A percentile compares a stretch with the other conserved stretches of the same genome.
phyloP scores from a whole-genome alignment of 2,329 filamentous ascomycete genomes.

The Blastomyces gilchristii region DNA sequence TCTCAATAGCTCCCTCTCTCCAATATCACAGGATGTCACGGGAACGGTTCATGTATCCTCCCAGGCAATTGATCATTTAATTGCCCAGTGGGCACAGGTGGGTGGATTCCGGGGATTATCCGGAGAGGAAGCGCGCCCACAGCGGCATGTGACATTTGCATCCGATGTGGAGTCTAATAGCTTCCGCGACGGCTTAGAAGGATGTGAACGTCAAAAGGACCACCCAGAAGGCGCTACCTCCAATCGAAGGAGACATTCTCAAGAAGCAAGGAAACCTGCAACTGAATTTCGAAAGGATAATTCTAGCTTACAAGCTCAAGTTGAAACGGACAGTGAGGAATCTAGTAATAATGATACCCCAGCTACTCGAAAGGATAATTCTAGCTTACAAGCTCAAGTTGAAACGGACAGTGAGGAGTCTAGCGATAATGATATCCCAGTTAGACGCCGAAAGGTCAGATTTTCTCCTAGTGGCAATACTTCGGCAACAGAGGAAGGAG shows the following conservation, averaged over 20 bases:
- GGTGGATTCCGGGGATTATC: slow-evolving; percentile 13
- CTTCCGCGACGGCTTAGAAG: slow-evolving; percentile 18
- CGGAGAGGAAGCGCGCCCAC: slow-evolving; percentile 9
- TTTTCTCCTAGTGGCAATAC: background rate
- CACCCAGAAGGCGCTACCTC: slow-evolving; percentile 28
- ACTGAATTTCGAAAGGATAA: slow-evolving; percentile 24
- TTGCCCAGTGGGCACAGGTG: slow-evolving; percentile 23
- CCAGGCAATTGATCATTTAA: slow-evolving; percentile 25
- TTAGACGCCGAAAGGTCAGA: slow-evolving; percentile 13
- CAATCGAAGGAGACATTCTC: slow-evolving; percentile 30
- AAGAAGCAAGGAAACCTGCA: slow-evolving; percentile 27
- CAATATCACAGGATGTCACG: slow-evolving; percentile 27
- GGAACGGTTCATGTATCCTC: slow-evolving; percentile 33
- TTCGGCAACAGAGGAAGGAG: slow-evolving; percentile 2
- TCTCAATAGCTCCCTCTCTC: slow-evolving; percentile 24
- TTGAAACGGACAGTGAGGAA: slow-evolving; percentile 27
- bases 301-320: slow-evolving; percentile 28
- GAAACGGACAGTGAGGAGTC: slow-evolving; percentile 27
- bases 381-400: slow-evolving; percentile 28
- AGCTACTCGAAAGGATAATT: slow-evolving; percentile 24
- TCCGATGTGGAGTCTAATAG: slow-evolving; percentile 20
- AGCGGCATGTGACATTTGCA: slow-evolving; percentile 16
- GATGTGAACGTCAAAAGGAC: slow-evolving; percentile 22
- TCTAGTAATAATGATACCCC: too few relatives aligned
- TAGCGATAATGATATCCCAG: slow-evolving; percentile 15